A percentile compares a stretch with the other conserved stretches of the same genome.
These are phyloP conservation scores for Dryas drummondii DNA, from an alignment of 306 rosid species.

Conservation along the genomic window DNA sequence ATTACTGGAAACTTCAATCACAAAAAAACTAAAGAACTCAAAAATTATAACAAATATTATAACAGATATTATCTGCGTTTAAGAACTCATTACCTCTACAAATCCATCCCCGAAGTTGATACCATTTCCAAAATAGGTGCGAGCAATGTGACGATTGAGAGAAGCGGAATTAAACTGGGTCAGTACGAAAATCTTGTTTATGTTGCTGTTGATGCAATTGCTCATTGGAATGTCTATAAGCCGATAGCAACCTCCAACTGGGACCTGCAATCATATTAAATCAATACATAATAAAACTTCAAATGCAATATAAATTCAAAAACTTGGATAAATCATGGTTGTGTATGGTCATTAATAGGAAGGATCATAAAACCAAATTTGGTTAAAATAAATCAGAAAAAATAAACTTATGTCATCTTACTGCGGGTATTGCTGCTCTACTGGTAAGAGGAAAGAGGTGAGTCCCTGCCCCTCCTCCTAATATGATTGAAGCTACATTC, in stretches of 20 bases:
- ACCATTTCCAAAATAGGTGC: conserved; percentile 51
- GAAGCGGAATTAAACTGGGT: conserved; percentile 52
- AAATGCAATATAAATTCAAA: background rate
- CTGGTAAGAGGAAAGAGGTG: conserved; percentile 87
- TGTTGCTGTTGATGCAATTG: conserved; percentile 49
- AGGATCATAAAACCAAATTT: background rate
- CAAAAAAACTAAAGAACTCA: background rate
- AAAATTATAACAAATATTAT: too few species aligned
- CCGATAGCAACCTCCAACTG: conserved; percentile 56
- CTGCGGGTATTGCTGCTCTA: conserved; percentile 84
- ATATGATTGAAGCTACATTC: conserved; percentile 74
- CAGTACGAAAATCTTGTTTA: conserved; percentile 48
- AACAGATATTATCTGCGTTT: background rate
- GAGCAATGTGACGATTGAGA: conserved; percentile 49
- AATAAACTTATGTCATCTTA: conserved; percentile 33
- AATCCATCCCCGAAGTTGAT: conserved; percentile 49
- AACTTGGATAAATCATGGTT: background rate
- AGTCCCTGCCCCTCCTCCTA: conserved; percentile 87
- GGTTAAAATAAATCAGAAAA: background rate
- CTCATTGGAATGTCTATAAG: conserved; percentile 57
- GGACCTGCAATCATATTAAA: conserved; percentile 36
- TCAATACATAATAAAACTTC: conserved; percentile 1
- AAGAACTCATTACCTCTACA: conserved; percentile 42
- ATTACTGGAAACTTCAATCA: background rate
- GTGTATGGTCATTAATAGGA: background rate